Evolutionary conservation across 2,329 filamentous ascomycete genomes (phyloP), one percentile per base, ranked within the genome.

Genomic region (Xylaria hypoxylon): DNA sequence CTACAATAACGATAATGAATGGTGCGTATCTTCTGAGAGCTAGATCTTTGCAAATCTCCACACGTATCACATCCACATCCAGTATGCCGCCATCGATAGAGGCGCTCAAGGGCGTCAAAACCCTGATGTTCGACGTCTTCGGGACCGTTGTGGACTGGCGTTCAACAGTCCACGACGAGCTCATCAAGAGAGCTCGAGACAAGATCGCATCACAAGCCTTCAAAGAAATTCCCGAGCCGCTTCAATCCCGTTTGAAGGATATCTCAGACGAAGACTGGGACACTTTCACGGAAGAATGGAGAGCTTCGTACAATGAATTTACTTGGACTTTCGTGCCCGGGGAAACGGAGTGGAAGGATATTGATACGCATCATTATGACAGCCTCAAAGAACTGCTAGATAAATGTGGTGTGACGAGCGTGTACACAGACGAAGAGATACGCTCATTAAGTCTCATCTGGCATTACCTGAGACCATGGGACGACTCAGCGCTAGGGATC

Each of bases 61-160:
- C 33, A 19, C 28, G 8, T n/a, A n/a, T 31, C 13, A 15, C 13
- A 31, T 35, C 19, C 13, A 15, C 13, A 31, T 35, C 19, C 44
- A 59, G 10, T 22, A 68, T 62, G 63, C 22, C 61, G n/a, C 45
- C 26, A 19, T 52, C 33, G 26, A 64, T 66, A n/a, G 70, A 71
- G 19, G 51, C 66, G 8, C 65, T 75, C 15, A 65, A 62, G 24
- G 53, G 68, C 28, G 72, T 87, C 69, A 87, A 88, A 70, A 90
- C 86, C 7, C 81, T 94, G 38, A 84, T 89, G 60, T 93, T 93
- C 74, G 91, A 94, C 79, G 86, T 93, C 72, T 94, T 94, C 77
- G 92, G 92, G 71, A 96, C 93, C 1, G 88, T 90, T 69, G 92
- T 96, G 51, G 86, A 95, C 81, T 95, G 92, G 92, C 89, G 92